Conservation (phyloP, 169 alveolate genomes). For the Sarcocystis neurona region DNA sequence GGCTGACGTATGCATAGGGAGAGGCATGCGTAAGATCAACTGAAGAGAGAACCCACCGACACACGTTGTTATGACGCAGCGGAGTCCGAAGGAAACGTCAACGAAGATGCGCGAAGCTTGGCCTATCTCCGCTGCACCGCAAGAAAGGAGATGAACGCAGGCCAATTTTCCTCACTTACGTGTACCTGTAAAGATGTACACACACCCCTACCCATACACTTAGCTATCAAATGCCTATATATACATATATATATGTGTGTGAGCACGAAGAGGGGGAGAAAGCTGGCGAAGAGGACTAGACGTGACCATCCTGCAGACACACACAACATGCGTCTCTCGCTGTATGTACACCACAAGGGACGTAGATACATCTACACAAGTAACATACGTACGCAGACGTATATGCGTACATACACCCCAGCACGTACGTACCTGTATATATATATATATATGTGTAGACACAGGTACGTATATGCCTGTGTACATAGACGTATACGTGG, state of each 20-base stretch:
- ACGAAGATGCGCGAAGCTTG: constrained; percentile 35
- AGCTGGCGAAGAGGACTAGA: too few species aligned
- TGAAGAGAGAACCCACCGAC: constrained; percentile 44
- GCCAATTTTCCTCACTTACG: neutral
- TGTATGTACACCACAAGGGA: neutral
- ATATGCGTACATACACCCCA: neutral
- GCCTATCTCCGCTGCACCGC: constrained; percentile 31
- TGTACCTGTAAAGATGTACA: neutral
- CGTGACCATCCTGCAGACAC: too few species aligned
- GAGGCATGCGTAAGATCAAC: too few species aligned
- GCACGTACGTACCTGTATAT: neutral
- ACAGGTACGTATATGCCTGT: neutral
- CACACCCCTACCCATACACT: neutral
- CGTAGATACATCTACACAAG: neutral
- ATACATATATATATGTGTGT: too few species aligned
- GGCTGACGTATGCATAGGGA: too few species aligned
- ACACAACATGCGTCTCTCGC: too few species aligned
- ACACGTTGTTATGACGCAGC: constrained; percentile 29
- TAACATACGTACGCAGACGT: neutral
- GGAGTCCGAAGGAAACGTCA: constrained; percentile 54
- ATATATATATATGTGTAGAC: neutral
- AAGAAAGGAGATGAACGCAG: neutral
- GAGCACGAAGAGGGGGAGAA: too few species aligned
- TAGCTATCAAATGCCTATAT: too few species aligned
- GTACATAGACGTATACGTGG: too few species aligned